Conservation (phyloP, 345 rosid species). For the Clarkia xantiana region DNA sequence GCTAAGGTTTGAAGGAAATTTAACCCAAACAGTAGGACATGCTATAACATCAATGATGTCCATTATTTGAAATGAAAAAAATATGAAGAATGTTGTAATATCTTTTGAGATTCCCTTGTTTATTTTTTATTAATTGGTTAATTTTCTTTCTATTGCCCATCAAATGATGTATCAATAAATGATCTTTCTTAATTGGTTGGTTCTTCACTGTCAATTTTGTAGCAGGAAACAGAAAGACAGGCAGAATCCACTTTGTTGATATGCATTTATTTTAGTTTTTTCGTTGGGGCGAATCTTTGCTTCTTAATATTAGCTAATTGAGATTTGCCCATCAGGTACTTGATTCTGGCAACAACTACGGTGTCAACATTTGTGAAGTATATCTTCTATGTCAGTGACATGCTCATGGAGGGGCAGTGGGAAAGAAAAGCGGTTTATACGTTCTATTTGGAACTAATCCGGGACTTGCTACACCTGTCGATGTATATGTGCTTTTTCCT, state of each 20-base stretch:
- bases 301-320: background rate
- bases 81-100: too few species aligned
- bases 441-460: slow-evolving; percentile 83
- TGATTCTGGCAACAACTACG: slow-evolving; percentile 90
- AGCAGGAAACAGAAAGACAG: too few species aligned
- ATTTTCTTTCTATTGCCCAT: too few species aligned
- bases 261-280: too few species aligned
- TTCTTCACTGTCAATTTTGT: too few species aligned
- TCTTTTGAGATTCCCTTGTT: too few species aligned
- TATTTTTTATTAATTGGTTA: too few species aligned
- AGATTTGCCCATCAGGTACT: slow-evolving; percentile 40
- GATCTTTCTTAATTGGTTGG: background rate
- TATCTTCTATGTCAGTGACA: slow-evolving; percentile 76
- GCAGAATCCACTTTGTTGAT: too few species aligned
- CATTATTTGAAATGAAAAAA: too few species aligned
- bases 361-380: slow-evolving; percentile 72
- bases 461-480: slow-evolving; percentile 89
- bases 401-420: slow-evolving; percentile 97
- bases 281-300: background rate
- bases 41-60: too few species aligned
- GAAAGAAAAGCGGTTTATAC: slow-evolving; percentile 82
- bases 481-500: slow-evolving; percentile 95
- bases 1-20: too few species aligned
- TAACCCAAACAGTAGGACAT: too few species aligned
- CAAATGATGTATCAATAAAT: background rate